Conservation (phyloP, 768 basidiomycete genomes). For the Naganishia vishniacii region DNA sequence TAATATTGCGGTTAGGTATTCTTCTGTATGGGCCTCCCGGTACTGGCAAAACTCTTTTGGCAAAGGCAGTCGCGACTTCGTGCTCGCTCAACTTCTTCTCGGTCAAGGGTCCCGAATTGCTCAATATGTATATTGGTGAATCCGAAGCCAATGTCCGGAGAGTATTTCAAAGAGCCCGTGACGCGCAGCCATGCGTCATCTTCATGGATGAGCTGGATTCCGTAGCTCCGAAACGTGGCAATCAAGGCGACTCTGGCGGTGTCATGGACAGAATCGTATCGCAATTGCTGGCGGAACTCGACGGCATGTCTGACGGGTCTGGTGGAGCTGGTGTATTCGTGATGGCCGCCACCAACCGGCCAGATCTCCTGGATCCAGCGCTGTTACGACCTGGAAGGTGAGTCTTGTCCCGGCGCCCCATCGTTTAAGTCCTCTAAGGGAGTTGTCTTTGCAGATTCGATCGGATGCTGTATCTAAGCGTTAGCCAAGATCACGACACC, state of each 20-base stretch:
- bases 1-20: conserved; percentile 57
- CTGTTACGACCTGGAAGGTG: conserved; percentile 80
- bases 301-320: conserved; percentile 70
- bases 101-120: conserved; percentile 96
- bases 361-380: conserved; percentile 84
- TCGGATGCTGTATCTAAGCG: conserved; percentile 88
- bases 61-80: conserved; percentile 92
- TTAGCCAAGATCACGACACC: conserved; percentile 77
- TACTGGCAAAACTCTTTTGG: conserved; percentile 89
- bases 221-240: conserved; percentile 87
- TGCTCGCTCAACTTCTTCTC: conserved; percentile 94
- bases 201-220: conserved; percentile 97
- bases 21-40: conserved; percentile 91
- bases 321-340: conserved; percentile 72
- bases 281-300: conserved; percentile 85
- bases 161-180: conserved; percentile 82
- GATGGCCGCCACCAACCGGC: conserved; percentile 91
- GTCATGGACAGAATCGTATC: conserved; percentile 98
- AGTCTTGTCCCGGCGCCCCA: too few relatives aligned
- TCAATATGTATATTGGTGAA: conserved; percentile 99
- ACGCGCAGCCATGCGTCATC: conserved; percentile 88
- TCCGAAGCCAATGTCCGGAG: conserved; percentile 64
- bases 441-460: conserved; percentile 66
- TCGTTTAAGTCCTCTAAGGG: too few relatives aligned
- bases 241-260: conserved; percentile 91